Percentiles rank a stretch among this genome's conserved stretches.
Evolutionary conservation across 495 filamentous ascomycete species (phyloP).

Genomic region (Penicillium maclennaniae): DNA sequence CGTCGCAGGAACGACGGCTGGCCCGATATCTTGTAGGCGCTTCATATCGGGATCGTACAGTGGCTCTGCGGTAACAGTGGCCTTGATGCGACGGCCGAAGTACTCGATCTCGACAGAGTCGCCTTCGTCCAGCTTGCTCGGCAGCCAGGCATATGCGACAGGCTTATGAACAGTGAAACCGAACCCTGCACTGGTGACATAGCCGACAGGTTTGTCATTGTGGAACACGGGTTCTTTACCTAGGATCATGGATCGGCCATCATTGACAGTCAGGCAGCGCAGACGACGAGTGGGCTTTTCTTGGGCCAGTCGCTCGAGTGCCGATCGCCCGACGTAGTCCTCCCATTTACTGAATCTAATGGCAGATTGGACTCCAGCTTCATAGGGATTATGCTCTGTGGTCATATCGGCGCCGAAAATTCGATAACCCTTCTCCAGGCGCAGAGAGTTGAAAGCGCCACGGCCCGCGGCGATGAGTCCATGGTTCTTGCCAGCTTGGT

Average conservation of each 20-base stretch:
- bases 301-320: conserved; percentile 26
- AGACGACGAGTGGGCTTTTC: conserved; percentile 26
- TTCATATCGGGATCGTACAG: conserved; percentile 38
- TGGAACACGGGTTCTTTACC: conserved; percentile 50
- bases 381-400: conserved; percentile 47
- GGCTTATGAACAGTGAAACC: conserved; percentile 44
- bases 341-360: conserved; percentile 34
- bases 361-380: conserved; percentile 38
- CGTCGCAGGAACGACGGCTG: conserved; percentile 4
- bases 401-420: conserved; percentile 44
- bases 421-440: conserved; percentile 47
- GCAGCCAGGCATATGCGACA: conserved; percentile 45
- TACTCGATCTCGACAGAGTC: conserved; percentile 45
- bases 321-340: conserved; percentile 37
- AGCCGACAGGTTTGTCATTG: conserved; percentile 35
- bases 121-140: conserved; percentile 29
- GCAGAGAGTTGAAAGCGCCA: conserved; percentile 43
- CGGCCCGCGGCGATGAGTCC: conserved; percentile 48
- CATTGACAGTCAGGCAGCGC: conserved; percentile 41
- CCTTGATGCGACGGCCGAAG: conserved; percentile 40
- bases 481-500: conserved; percentile 39
- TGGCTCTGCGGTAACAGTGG: conserved; percentile 37
- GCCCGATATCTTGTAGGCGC: conserved; percentile 17
- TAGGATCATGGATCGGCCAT: conserved; percentile 43
- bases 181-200: conserved; percentile 48